Evolutionary conservation across 2,329 filamentous ascomycete species (phyloP), one percentile per base, ranked within the genome.

Genomic region (Cladosporium sp.): DNA sequence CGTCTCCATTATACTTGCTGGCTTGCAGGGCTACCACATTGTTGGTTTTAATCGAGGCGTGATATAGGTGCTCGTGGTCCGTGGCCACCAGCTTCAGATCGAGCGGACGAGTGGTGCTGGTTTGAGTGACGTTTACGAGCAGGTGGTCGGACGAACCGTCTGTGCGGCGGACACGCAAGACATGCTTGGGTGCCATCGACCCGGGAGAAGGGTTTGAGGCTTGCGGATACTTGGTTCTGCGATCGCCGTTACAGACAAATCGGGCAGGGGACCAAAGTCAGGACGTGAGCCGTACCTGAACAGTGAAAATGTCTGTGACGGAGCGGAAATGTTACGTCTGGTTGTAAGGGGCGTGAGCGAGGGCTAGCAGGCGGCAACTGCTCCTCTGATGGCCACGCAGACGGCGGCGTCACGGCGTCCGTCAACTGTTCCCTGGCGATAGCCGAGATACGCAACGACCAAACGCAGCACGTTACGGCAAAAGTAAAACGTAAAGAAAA

Each of bases 31-130:
- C 82, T 44, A 81, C 78, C 61, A 87, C 77, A 44, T 80, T 81
- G 71, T 83, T 83, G 66, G 90, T 86, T 74, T 84, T 85, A 70
- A 90, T 85, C 87, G 82, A 82, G 65, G 82, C 77, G 51, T 83
- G 80, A 77, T 88, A 91, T 7, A 87, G 84, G 58, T 82, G 83
- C 65, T 85, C 83, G 64, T 87, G 86, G 72, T 93, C 90, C 34
- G 90, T 92, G 38, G 85, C 90, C 38, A 89, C 82, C 34, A 93
- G 77, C 74, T 87, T 88, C 57, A 91, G 77, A 76, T 92, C 88
- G 34, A 92, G 79, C 1, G 84, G 82, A 34, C 70, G 66, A 81
- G 82, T 41, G 80, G 78, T 44, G n/a, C 81, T 75, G 77, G 83
- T 75, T 26, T 84, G 79, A 2, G 81, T 80, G 65, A 88, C 84